Percentiles rank a stretch among this genome's conserved stretches.
phyloP scores from a whole-genome alignment of 78 protist genomes.

The Mantamonas sphyraenae region DNA sequence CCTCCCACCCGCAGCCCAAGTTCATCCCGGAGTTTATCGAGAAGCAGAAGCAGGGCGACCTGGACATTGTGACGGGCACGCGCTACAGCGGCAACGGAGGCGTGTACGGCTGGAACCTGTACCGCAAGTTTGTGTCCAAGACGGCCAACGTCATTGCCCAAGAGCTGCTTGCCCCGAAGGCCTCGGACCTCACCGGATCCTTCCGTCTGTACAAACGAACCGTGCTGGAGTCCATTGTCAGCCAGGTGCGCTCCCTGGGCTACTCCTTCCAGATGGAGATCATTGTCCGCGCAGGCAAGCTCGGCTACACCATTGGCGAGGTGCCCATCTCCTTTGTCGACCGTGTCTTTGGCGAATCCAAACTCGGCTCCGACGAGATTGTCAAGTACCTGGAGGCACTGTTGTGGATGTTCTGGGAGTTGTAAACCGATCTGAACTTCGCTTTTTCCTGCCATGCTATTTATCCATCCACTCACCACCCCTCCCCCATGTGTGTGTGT shows the following conservation, averaged over 20 bases:
- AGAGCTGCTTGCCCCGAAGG: constrained; percentile 55
- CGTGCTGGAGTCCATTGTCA: constrained; percentile 56
- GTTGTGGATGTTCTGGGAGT: constrained; percentile 26
- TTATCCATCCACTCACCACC: too few species aligned
- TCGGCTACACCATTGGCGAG: constrained; percentile 56
- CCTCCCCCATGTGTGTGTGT: too few species aligned
- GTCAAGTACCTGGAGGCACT: constrained; percentile 53
- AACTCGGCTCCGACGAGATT: constrained; percentile 56
- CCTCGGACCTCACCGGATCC: constrained; percentile 81
- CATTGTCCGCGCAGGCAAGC: constrained; percentile 61
- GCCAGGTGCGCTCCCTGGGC: constrained; percentile 57
- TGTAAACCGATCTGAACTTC: too few species aligned
- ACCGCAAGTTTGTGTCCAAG: constrained; percentile 58
- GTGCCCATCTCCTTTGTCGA: constrained; percentile 89
- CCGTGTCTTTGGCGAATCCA: constrained; percentile 78
- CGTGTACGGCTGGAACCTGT: constrained; percentile 81
- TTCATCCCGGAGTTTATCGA: constrained; percentile 75
- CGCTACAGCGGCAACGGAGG: constrained; percentile 78
- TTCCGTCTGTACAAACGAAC: constrained; percentile 71
- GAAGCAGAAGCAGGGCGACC: constrained; percentile 50
- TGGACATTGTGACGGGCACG: constrained; percentile 85
- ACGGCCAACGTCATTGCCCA: constrained; percentile 79
- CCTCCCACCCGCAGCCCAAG: constrained; percentile 71
- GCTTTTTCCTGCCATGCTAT: too few species aligned
- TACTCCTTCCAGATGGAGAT: constrained; percentile 89